Evolutionary conservation across 306 rosid species (phyloP), one percentile per base, ranked within the genome.

Genomic region (Quercus ilex): DNA sequence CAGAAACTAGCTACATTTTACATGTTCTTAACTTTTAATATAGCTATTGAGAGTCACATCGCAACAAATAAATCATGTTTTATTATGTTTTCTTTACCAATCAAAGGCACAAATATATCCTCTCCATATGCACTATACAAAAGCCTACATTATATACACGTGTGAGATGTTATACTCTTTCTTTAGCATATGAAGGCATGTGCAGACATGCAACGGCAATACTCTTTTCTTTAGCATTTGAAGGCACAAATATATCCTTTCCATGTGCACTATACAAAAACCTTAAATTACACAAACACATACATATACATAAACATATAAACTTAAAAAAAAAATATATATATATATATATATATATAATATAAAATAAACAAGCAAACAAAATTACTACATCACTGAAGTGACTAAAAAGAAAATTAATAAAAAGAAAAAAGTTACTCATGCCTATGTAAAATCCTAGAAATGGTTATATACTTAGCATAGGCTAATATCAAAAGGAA

Each of bases 401-500:
- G n/a, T n/a, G n/a, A n/a, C n/a, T n/a, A n/a, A n/a, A n/a, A n/a
- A 15, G 4, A 62, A 60, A 31, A 31, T 4, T 31, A 10, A 59
- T 6, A 20, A 11, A 21, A 59, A 3, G 12, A 25, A 60, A 25
- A 62, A 5, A 62, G 28, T 4, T 58, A 67, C 35, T 12, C 15
- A 33, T 19, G 49, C 71, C 8, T 67, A 17, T 33, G 3, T 31
- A 28, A 25, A 33, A 35, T 67, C 71, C 71, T 8, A 20, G 71
- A 35, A 30, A 33, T 19, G 49, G 26, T 19, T 19, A 67, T 18
- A 33, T 33, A 67, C 26, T 3, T 63, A 63, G 69, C 38, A 63
- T 63, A 55, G 64, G 84, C 49, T 81, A 33, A 74, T 60, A 28
- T 79, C 21, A 73, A 71, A 55, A 43, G 21, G 65, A 62, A 62